A percentile compares a stretch with the other conserved stretches of the same genome.
These are phyloP conservation scores for Zygosaccharomyces bisporus DNA, from an alignment of 805 yeast genomes.

Conservation along the genomic window DNA sequence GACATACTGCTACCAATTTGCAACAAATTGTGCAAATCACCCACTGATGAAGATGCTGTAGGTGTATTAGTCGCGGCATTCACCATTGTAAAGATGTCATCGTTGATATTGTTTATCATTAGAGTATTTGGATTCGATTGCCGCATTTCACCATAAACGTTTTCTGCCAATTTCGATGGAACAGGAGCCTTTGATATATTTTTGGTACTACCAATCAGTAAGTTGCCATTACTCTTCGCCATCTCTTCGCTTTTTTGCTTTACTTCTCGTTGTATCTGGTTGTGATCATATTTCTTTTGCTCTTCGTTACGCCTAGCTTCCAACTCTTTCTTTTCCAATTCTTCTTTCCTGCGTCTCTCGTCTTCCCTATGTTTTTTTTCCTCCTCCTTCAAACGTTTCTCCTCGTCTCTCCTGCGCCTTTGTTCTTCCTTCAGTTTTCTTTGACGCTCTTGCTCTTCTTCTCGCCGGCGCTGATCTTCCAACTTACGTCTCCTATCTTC, in stretches of 20 bases:
- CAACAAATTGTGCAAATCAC: constrained; percentile 21
- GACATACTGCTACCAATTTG: constrained; percentile 7
- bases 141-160: constrained; percentile 15
- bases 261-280: constrained; percentile 3
- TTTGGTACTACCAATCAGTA: background rate
- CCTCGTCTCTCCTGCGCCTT: constrained; percentile 39
- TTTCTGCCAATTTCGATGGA: constrained; percentile 15
- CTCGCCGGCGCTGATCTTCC: constrained; percentile 41
- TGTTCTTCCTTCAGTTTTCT: constrained; percentile 39
- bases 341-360: constrained; percentile 28
- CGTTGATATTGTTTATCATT: constrained; percentile 16
- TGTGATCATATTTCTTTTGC: constrained; percentile 28
- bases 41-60: constrained; percentile 21
- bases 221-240: constrained; percentile 20
- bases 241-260: constrained; percentile 23
- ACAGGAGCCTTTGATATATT: background rate
- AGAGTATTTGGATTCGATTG: constrained; percentile 4
- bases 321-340: constrained; percentile 39
- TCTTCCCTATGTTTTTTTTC: constrained; percentile 31
- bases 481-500: constrained; percentile 41
- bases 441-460: constrained; percentile 40
- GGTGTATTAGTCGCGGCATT: constrained; percentile 27
- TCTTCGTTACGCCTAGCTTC: constrained; percentile 29
- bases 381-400: constrained; percentile 36
- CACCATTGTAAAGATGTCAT: constrained; percentile 29